These are phyloP conservation scores for Hypoxylon sp. DNA, from an alignment of 2,329 filamentous ascomycete species.

Conservation along the genomic window DNA sequence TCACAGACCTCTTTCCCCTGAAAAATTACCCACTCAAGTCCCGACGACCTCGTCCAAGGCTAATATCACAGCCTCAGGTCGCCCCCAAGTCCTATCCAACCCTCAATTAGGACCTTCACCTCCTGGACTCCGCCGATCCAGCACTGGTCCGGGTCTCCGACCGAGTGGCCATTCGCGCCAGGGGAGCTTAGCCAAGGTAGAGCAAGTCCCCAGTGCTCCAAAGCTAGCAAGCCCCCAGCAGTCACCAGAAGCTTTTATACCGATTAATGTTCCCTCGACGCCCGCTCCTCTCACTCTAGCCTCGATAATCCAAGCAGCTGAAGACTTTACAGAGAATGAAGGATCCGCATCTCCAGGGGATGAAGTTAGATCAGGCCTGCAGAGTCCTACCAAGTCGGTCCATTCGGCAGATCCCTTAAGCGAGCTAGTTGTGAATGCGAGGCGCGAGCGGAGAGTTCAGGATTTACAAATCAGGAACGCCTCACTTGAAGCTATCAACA, in stretches of 20 bases:
- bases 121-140: slow-evolving; percentile 56
- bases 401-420: slow-evolving; percentile 70
- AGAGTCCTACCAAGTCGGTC: slow-evolving; percentile 69
- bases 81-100: slow-evolving; percentile 52
- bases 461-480: slow-evolving; percentile 98
- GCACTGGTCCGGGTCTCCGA: slow-evolving; percentile 55
- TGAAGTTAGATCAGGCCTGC: slow-evolving; percentile 53
- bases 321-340: slow-evolving; percentile 59
- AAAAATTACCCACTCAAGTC: slow-evolving; percentile 54
- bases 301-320: slow-evolving; percentile 67
- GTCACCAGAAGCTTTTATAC: slow-evolving; percentile 53
- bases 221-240: slow-evolving; percentile 47
- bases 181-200: slow-evolving; percentile 52
- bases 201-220: slow-evolving; percentile 26
- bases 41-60: slow-evolving; percentile 38
- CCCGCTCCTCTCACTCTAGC: slow-evolving; percentile 62
- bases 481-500: slow-evolving; percentile 93
- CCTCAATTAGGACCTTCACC: slow-evolving; percentile 54
- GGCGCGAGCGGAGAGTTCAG: slow-evolving; percentile 92
- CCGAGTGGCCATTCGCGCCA: slow-evolving; percentile 56
- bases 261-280: slow-evolving; percentile 51
- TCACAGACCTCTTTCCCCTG: slow-evolving; percentile 64
- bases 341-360: slow-evolving; percentile 43
- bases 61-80: slow-evolving; percentile 41
- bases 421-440: slow-evolving; percentile 86